Evolutionary conservation across 1,139 yeast species (phyloP).

Genomic region (Candida sp.): DNA sequence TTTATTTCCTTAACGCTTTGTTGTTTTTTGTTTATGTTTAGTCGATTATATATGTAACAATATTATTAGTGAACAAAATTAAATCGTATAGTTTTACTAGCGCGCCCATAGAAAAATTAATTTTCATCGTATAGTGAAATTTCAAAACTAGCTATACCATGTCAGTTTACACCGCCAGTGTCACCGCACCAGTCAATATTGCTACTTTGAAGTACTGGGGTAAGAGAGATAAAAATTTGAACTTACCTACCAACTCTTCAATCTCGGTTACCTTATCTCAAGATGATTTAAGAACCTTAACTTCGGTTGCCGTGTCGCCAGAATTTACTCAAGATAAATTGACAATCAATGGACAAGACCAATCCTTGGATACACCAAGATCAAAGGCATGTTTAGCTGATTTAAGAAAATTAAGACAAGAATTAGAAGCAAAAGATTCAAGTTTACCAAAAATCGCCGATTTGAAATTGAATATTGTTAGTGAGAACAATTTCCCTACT

Average conservation of each 20-base stretch:
- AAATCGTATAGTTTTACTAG: too few species aligned
- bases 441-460: constrained; percentile 58
- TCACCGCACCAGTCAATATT: constrained; percentile 98
- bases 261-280: constrained; percentile 93
- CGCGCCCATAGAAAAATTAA: too few species aligned
- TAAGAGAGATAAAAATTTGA: constrained; percentile 81
- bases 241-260: constrained; percentile 93
- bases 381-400: constrained; percentile 79
- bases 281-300: constrained; percentile 83
- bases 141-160: constrained; percentile 15
- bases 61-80: not conserved
- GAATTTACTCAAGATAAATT: constrained; percentile 61
- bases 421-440: constrained; percentile 48
- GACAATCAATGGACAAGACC: constrained; percentile 79
- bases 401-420: constrained; percentile 62
- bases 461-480: constrained; percentile 74
- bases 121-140: not conserved
- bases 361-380: constrained; percentile 63
- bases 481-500: constrained; percentile 97
- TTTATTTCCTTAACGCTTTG: not conserved
- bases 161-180: constrained; percentile 66
- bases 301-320: constrained; percentile 75
- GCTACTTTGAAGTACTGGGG: constrained; percentile 99
- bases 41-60: constrained; percentile 1
- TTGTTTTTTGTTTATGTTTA: not conserved